These are phyloP conservation scores for Exophiala sideris DNA, from an alignment of 2,329 filamentous ascomycete species.

Conservation along the genomic window DNA sequence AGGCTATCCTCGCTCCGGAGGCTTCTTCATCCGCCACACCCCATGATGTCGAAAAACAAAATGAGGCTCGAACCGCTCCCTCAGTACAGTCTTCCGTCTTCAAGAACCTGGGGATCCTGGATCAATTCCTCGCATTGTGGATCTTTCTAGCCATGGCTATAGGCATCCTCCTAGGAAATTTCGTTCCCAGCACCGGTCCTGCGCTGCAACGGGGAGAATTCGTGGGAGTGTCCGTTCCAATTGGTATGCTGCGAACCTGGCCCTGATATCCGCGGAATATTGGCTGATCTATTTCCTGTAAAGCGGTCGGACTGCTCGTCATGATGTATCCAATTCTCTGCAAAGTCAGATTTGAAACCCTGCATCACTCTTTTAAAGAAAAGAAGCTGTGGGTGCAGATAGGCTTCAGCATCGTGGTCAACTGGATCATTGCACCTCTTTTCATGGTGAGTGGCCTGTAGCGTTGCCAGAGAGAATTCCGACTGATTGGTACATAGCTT, in stretches of 20 bases:
- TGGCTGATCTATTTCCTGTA: background rate
- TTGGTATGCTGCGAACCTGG: constrained; percentile 46
- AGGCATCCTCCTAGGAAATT: constrained; percentile 73
- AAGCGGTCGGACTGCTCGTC: constrained; percentile 73
- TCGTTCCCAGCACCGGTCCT: constrained; percentile 60
- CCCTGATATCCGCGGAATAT: constrained; percentile 6
- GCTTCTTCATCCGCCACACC: background rate
- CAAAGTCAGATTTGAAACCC: constrained; percentile 74
- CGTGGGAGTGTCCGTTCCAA: constrained; percentile 66
- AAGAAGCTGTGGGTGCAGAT: constrained; percentile 73
- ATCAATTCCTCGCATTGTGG: constrained; percentile 66
- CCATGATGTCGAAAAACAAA: constrained; percentile 13
- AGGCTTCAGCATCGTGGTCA: constrained; percentile 70
- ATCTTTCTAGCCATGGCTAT: constrained; percentile 75
- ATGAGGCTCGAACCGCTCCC: background rate
- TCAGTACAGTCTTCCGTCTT: constrained; percentile 29
- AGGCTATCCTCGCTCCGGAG: background rate
- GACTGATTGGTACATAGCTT: constrained; percentile 38
- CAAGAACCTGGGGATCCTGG: constrained; percentile 57
- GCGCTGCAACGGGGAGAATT: constrained; percentile 69
- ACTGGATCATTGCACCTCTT: constrained; percentile 79
- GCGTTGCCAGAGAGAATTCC: background rate
- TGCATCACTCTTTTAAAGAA: constrained; percentile 64
- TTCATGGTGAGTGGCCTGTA: constrained; percentile 61
- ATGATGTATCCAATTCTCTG: constrained; percentile 96